These are phyloP conservation scores for Sanghuangporus weigelae DNA, from an alignment of 1,284 basidiomycete species.

Conservation along the genomic window DNA sequence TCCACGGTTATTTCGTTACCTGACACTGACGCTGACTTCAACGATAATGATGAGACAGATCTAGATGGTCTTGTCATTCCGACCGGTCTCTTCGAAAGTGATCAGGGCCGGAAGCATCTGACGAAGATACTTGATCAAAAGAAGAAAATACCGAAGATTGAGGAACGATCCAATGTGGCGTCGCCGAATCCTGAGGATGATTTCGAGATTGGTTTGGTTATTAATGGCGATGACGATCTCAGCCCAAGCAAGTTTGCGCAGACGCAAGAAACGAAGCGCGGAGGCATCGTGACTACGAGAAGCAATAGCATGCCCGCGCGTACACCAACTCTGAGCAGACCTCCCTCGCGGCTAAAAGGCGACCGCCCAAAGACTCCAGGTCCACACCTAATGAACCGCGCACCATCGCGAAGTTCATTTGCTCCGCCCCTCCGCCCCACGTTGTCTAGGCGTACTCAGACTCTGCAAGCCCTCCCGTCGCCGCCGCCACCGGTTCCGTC, in stretches of 20 bases:
- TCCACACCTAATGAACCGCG: slow-evolving; percentile 35
- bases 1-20: slow-evolving; percentile 59
- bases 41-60: slow-evolving; percentile 63
- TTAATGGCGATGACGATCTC: slow-evolving; percentile 74
- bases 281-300: slow-evolving; percentile 32
- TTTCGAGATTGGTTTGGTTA: slow-evolving; percentile 75
- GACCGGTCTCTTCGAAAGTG: slow-evolving; percentile 63
- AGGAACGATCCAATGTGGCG: slow-evolving; percentile 45
- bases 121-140: slow-evolving; percentile 70
- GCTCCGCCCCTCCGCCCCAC: slow-evolving; percentile 49
- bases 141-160: slow-evolving; percentile 51
- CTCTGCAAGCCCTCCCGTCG: slow-evolving; percentile 49
- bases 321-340: slow-evolving; percentile 42
- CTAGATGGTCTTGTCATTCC: slow-evolving; percentile 78
- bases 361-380: slow-evolving; percentile 71
- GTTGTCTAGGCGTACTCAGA: slow-evolving; percentile 45
- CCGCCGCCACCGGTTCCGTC: slow-evolving; percentile 25
- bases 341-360: slow-evolving; percentile 52
- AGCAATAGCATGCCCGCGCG: slow-evolving; percentile 56
- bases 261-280: slow-evolving; percentile 40
- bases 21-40: slow-evolving; percentile 62
- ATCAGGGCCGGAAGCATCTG: slow-evolving; percentile 58
- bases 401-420: slow-evolving; percentile 34
- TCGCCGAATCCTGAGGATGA: slow-evolving; percentile 70
- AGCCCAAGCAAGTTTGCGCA: slow-evolving; percentile 66